Percentiles rank a stretch among this genome's conserved stretches.
Conservation (phyloP, 768 basidiomycete genomes). For the Crassisporium funariophilum region DNA sequence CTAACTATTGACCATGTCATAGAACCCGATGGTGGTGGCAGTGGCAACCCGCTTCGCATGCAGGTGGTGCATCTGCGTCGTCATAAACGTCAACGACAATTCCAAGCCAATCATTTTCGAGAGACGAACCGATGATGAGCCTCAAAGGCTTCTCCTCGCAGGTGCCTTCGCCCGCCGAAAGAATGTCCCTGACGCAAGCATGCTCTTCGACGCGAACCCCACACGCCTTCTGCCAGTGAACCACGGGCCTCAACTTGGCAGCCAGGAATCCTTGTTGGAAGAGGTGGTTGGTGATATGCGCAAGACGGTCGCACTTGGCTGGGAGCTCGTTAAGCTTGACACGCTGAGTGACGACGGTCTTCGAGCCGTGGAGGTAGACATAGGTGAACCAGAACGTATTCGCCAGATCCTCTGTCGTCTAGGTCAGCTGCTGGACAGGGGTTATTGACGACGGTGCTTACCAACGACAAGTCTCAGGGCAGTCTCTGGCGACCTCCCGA, state of each 20-base stretch:
- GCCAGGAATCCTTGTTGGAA: constrained; percentile 42
- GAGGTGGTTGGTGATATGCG: constrained; percentile 51
- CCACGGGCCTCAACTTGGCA: constrained; percentile 34
- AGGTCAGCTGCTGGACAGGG: too few relatives aligned
- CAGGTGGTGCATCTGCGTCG: constrained; percentile 2
- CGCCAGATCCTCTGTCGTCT: constrained; percentile 47
- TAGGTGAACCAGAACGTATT: constrained; percentile 48
- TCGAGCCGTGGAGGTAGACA: constrained; percentile 36
- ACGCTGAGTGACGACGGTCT: constrained; percentile 40
- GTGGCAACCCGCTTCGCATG: constrained; percentile 1
- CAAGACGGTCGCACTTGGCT: constrained; percentile 38
- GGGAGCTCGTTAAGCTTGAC: constrained; percentile 35
- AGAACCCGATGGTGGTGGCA: constrained; percentile 1
- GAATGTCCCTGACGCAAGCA: constrained; percentile 24
- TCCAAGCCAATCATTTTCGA: background rate
- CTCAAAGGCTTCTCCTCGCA: constrained; percentile 36
- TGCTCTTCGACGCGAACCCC: constrained; percentile 35
- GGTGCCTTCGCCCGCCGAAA: constrained; percentile 32
- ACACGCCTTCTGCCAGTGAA: constrained; percentile 43
- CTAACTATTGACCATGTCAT: too few relatives aligned
- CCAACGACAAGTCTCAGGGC: constrained; percentile 50
- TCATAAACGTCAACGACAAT: background rate
- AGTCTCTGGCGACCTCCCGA: constrained; percentile 43
- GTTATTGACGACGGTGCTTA: constrained; percentile 23
- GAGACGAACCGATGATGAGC: constrained; percentile 37